Conservation (phyloP, 1,139 yeast genomes). For the Starmera stellimalicola region DNA sequence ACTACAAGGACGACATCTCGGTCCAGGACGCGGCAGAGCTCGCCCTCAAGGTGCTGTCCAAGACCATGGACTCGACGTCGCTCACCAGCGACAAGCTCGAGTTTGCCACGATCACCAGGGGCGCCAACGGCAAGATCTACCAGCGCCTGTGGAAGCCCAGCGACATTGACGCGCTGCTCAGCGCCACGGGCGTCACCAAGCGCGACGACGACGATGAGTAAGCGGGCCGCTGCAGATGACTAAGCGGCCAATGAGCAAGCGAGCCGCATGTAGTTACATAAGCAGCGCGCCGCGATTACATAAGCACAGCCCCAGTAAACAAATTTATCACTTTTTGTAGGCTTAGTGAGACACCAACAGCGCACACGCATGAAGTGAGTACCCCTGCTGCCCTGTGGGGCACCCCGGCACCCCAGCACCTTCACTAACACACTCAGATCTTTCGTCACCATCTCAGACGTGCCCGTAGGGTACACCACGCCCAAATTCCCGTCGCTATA, state of each 20-base stretch:
- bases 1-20: constrained; percentile 73
- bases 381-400: not conserved
- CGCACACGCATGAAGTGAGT: constrained; percentile 1
- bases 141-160: constrained; percentile 73
- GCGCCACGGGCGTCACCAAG: constrained; percentile 61
- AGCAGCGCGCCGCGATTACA: no score
- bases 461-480: constrained; percentile 73
- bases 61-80: constrained; percentile 87
- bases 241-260: no score
- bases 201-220: constrained; percentile 42
- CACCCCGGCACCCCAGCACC: not conserved
- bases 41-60: constrained; percentile 85
- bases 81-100: constrained; percentile 84
- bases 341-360: no score
- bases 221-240: no score
- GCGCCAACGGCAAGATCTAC: constrained; percentile 39
- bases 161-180: constrained; percentile 68
- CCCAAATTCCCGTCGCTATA: constrained; percentile 77
- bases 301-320: no score
- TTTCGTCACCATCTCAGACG: constrained; percentile 28
- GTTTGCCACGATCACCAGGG: constrained; percentile 66
- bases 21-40: constrained; percentile 77
- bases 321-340: no score
- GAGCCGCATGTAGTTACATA: no score
- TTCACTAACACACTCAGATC: constrained; percentile 13